Percentiles rank a stretch among this genome's conserved stretches.
phyloP scores from a whole-genome alignment of 2,329 filamentous ascomycete species.

The Zymoseptoria tritici region DNA sequence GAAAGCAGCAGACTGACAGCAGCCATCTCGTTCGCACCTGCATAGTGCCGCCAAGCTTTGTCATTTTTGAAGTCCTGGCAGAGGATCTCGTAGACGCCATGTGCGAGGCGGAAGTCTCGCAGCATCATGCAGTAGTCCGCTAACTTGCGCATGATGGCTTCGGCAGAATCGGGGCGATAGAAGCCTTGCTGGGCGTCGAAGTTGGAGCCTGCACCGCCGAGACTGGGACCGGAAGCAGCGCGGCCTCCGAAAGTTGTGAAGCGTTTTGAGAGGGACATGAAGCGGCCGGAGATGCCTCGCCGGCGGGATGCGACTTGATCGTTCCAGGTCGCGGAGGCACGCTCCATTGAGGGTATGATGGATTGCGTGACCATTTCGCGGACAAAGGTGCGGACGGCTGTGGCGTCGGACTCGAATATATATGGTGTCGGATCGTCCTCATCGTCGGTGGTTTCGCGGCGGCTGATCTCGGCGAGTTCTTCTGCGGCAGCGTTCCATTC shows the following conservation, averaged over 20 bases:
- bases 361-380: constrained; percentile 94
- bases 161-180: constrained; percentile 74
- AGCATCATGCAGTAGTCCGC: constrained; percentile 97
- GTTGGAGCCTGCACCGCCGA: constrained; percentile 50
- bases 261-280: constrained; percentile 86
- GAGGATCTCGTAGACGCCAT: constrained; percentile 85
- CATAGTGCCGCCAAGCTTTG: constrained; percentile 94
- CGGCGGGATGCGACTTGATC: constrained; percentile 90
- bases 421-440: constrained; percentile 66
- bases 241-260: constrained; percentile 76
- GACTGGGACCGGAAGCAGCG: constrained; percentile 45
- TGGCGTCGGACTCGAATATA: constrained; percentile 87
- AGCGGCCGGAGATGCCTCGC: constrained; percentile 81
- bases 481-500: constrained; percentile 87
- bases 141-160: constrained; percentile 86
- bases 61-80: constrained; percentile 85
- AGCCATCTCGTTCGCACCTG: constrained; percentile 91
- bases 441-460: constrained; percentile 50
- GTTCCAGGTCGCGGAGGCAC: constrained; percentile 85
- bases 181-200: constrained; percentile 73
- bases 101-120: constrained; percentile 86
- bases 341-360: constrained; percentile 92
- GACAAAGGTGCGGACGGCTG: constrained; percentile 79
- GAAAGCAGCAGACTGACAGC: constrained; percentile 75
- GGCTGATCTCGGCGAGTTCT: constrained; percentile 64